These are phyloP conservation scores for Camellia japonica DNA, from an alignment of 148 eudicot species.

Conservation along the genomic window DNA sequence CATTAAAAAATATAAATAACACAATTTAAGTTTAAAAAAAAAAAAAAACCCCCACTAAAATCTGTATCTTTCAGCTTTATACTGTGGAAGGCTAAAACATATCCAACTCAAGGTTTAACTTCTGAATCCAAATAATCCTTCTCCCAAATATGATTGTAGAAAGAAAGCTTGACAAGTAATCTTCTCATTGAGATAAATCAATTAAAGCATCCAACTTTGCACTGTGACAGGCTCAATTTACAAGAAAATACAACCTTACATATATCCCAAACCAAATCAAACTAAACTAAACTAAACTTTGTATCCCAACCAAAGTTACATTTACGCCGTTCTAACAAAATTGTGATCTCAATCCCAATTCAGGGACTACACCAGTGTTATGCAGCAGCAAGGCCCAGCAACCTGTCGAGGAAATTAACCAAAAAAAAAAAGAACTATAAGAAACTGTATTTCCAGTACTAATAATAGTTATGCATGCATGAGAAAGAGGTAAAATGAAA, in stretches of 20 bases:
- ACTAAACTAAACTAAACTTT: no score
- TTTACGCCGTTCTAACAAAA: neutral
- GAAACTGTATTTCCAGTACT: neutral
- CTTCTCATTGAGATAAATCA: neutral
- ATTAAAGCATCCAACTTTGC: neutral
- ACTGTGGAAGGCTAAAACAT: no score
- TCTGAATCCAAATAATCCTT: no score
- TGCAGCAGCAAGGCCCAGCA: neutral
- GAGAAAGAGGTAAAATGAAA: neutral
- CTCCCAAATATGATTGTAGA: neutral
- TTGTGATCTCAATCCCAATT: neutral
- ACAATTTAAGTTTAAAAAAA: no score
- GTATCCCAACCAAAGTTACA: no score
- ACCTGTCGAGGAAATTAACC: slow-evolving; percentile 3
- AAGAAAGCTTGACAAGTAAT: neutral
- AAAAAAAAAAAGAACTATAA: neutral
- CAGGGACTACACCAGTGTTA: neutral
- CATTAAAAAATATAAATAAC: no score
- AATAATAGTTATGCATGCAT: neutral
- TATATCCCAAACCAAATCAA: no score
- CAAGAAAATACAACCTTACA: neutral
- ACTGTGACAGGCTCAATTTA: neutral
- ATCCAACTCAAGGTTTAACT: no score
- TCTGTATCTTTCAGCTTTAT: no score
- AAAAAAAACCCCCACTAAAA: no score